These are phyloP conservation scores for Candida takata DNA, from an alignment of 805 yeast genomes.

Conservation along the genomic window DNA sequence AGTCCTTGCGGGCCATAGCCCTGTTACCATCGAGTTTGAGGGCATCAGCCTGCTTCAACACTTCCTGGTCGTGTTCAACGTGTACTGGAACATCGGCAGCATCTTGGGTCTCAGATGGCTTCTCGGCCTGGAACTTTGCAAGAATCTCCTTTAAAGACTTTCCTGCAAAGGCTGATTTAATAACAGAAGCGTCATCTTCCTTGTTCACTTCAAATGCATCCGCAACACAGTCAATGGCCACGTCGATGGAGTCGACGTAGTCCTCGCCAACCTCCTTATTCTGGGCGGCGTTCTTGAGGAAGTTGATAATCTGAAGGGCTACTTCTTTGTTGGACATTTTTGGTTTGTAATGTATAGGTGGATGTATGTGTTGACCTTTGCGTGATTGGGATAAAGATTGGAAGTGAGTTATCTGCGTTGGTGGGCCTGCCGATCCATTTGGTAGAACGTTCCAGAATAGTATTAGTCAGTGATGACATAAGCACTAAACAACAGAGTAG, in stretches of 20 bases:
- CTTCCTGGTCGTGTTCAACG: constrained; percentile 42
- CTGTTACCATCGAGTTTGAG: constrained; percentile 84
- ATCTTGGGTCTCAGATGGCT: constrained; percentile 16
- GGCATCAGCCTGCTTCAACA: constrained; percentile 69
- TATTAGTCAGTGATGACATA: not conserved
- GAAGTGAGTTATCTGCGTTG: too few relatives aligned
- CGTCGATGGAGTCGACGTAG: constrained; percentile 81
- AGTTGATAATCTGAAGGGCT: constrained; percentile 70
- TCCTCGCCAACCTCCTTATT: constrained; percentile 68
- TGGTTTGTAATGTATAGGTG: too few relatives aligned
- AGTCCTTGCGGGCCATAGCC: constrained; percentile 75
- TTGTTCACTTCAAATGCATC: constrained; percentile 73
- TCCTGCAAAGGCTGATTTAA: constrained; percentile 37
- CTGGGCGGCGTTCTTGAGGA: constrained; percentile 51
- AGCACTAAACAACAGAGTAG: not conserved
- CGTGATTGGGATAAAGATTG: not conserved
- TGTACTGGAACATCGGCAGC: constrained; percentile 29
- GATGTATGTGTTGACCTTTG: too few relatives aligned
- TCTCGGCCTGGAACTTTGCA: constrained; percentile 9
- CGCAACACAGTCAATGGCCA: constrained; percentile 86
- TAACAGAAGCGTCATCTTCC: constrained; percentile 33
- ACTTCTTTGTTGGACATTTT: constrained; percentile 46
- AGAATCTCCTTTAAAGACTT: constrained; percentile 42
- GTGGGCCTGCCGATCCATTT: too few relatives aligned
- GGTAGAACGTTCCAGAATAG: not conserved